Conservation (phyloP, 495 filamentous ascomycete genomes). For the Tuber microsphaerosporum region DNA sequence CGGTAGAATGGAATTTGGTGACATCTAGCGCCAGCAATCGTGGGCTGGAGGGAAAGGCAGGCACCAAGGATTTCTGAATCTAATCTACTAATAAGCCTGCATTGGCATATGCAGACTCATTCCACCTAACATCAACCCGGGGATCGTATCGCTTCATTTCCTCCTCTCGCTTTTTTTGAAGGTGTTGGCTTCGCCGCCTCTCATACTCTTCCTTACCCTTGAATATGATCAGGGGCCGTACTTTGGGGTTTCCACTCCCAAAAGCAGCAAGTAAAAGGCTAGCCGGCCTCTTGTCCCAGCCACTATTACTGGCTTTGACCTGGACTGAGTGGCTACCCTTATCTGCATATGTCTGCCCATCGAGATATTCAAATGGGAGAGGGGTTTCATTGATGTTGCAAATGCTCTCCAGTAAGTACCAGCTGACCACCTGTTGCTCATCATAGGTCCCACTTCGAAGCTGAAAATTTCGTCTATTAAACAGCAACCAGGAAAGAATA, state of each 20-base stretch:
- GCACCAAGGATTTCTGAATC: conserved; percentile 9
- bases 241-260: not conserved
- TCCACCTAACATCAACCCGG: conserved; percentile 3
- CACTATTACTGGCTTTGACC: not conserved
- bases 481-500: too few species aligned
- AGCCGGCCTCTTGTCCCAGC: conserved; percentile 9
- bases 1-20: conserved; percentile 9
- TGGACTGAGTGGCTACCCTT: conserved; percentile 4
- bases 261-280: conserved; percentile 10
- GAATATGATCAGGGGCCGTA: conserved; percentile 13
- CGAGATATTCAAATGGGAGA: too few species aligned
- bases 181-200: not conserved
- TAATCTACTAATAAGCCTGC: not conserved
- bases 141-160: conserved; percentile 6
- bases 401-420: too few species aligned
- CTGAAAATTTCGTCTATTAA: too few species aligned
- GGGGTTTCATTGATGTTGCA: too few species aligned
- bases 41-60: not conserved
- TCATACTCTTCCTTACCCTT: conserved; percentile 5
- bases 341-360: not conserved
- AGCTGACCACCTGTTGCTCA: too few species aligned
- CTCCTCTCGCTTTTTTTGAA: not conserved
- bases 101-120: conserved; percentile 10
- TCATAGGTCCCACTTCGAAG: too few species aligned
- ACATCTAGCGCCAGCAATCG: conserved; percentile 1